These are phyloP conservation scores for Leucaena leucocephala DNA, from an alignment of 306 rosid genomes.

Conservation along the genomic window DNA sequence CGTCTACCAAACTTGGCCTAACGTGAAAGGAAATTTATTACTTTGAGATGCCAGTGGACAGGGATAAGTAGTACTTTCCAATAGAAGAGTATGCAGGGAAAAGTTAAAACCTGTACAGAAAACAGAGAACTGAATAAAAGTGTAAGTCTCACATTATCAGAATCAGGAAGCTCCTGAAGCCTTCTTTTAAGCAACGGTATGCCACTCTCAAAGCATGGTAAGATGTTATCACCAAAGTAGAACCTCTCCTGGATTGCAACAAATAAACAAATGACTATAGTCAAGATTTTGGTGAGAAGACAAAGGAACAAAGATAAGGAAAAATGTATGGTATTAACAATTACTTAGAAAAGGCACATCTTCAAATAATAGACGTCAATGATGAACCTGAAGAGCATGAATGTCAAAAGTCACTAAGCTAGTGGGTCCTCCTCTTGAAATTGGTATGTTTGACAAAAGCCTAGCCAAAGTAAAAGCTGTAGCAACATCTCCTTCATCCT, in stretches of 20 bases:
- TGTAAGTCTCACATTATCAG: slow-evolving; percentile 71
- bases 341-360: slow-evolving; percentile 33
- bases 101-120: background rate
- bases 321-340: slow-evolving; percentile 9
- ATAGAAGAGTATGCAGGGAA: background rate
- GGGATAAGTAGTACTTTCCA: background rate
- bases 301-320: slow-evolving; percentile 23
- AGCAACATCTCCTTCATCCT: slow-evolving; percentile 98
- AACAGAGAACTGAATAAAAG: slow-evolving; percentile 19
- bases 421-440: slow-evolving; percentile 97
- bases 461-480: slow-evolving; percentile 97
- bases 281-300: slow-evolving; percentile 12
- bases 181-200: slow-evolving; percentile 88
- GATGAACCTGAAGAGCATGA: slow-evolving; percentile 91
- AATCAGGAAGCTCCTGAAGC: slow-evolving; percentile 90
- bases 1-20: background rate
- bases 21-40: background rate
- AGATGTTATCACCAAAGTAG: slow-evolving; percentile 94
- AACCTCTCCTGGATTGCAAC: slow-evolving; percentile 75
- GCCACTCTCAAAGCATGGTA: slow-evolving; percentile 98
- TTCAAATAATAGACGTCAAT: slow-evolving; percentile 24
- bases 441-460: slow-evolving; percentile 86
- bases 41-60: background rate
- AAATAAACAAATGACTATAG: slow-evolving; percentile 28
- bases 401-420: slow-evolving; percentile 94